phyloP scores from a whole-genome alignment of 495 filamentous ascomycete species.

The Clohesyomyces aquaticus region DNA sequence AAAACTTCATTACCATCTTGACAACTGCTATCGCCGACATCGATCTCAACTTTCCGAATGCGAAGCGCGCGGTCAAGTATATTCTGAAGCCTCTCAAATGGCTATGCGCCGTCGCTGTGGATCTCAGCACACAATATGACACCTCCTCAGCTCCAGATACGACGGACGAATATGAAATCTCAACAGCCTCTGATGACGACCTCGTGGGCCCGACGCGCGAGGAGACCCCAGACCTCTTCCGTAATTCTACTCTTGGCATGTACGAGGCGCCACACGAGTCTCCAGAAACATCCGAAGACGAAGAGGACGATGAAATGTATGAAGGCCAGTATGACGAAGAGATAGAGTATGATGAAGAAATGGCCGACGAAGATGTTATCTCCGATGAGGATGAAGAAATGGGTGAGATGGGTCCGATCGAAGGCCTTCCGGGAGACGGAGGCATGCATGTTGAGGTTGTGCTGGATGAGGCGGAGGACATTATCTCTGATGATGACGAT shows the following conservation, averaged over 20 bases:
- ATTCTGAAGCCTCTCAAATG: constrained; percentile 86
- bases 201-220: constrained; percentile 82
- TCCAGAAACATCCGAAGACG: constrained; percentile 68
- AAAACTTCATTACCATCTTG: constrained; percentile 85
- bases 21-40: constrained; percentile 94
- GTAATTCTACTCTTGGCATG: constrained; percentile 94
- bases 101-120: constrained; percentile 82
- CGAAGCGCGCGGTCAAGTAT: constrained; percentile 93
- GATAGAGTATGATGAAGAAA: constrained; percentile 81
- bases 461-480: constrained; percentile 71
- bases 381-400: constrained; percentile 79
- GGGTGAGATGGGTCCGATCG: constrained; percentile 76
- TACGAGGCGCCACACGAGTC: constrained; percentile 81
- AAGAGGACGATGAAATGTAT: constrained; percentile 51
- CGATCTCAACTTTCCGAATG: constrained; percentile 90
- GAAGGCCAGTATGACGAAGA: constrained; percentile 73
- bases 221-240: constrained; percentile 95
- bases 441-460: constrained; percentile 83
- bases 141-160: constrained; percentile 66
- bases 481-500: constrained; percentile 62
- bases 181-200: constrained; percentile 85
- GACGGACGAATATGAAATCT: constrained; percentile 81
- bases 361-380: constrained; percentile 80
- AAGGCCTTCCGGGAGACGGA: constrained; percentile 79
- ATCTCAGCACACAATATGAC: constrained; percentile 77